Conservation (phyloP, 768 basidiomycete species). For the Boletus vinaceobasis region DNA sequence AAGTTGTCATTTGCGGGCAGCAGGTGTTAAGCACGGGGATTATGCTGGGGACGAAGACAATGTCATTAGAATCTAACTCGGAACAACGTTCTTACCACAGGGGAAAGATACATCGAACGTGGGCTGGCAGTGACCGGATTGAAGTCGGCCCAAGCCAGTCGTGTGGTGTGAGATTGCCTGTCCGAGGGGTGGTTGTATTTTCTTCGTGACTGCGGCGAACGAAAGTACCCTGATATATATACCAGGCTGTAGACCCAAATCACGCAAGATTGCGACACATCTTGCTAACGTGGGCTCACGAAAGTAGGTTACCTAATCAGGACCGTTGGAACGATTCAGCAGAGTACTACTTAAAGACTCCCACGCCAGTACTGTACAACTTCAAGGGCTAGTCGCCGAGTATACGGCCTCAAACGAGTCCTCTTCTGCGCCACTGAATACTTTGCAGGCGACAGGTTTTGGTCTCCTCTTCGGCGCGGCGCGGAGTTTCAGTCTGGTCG, state of each 20-base stretch:
- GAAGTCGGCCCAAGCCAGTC: background rate
- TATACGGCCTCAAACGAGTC: no score
- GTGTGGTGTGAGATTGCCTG: background rate
- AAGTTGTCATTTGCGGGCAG: background rate
- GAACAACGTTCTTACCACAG: background rate
- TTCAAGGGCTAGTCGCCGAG: no score
- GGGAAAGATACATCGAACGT: background rate
- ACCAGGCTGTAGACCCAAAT: background rate
- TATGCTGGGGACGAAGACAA: background rate
- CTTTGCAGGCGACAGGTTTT: no score
- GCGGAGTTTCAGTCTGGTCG: no score
- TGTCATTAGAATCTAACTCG: background rate
- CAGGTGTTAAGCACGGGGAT: background rate
- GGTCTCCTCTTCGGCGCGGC: no score
- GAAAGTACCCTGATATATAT: background rate
- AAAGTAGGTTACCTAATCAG: no score
- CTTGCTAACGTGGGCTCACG: background rate
- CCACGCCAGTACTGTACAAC: no score
- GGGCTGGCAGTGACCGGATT: background rate
- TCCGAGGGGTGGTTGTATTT: background rate
- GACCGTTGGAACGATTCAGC: no score
- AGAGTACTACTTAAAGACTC: no score
- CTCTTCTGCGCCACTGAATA: no score
- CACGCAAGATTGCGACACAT: constrained; percentile 9
- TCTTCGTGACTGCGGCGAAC: background rate